Base-by-base conservation (phyloP, 441 rosid genomes). In the Populus tomentosa region DNA sequence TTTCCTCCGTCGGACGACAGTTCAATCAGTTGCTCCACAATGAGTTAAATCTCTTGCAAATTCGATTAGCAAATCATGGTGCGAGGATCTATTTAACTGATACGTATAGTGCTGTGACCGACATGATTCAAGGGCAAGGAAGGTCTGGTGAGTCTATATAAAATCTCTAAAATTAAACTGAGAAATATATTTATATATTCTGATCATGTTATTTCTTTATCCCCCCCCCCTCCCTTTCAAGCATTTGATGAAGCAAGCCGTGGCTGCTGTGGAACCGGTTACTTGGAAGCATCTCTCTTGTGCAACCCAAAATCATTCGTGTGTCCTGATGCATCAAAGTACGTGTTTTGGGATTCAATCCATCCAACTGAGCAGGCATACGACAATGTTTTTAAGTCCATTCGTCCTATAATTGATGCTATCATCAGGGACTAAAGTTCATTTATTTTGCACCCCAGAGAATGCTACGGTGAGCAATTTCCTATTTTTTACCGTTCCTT, bases 201-300 rank as follows among this genome's bases (percentile, higher is more conserved):
- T 30, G 32, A 30, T 10, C 14, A 50, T 16, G 61, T 53, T 23
- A 30, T 30, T 10, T 3, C 3, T 33, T 24, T 11, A 20, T 32
- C 24, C 24, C 59, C 24, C 33, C 13, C 6, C n/a, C 4, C 32
- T 30, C 32, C 32, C 32, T 30, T 30, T 30, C 73, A 32, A 92
- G 98, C 84, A 0, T 92, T 90, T 61, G 92, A 88, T 6, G 85
- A 83, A 35, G 94, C 84, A 26, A 83, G 73, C 73, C 72, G 24
- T 56, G 98, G 98, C 10, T 94, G 98, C 76, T 92, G 97, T 61
- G 98, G 97, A 71, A 90, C 84, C 28, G 98, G 97, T 1, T 86
- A 77, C 66, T 18, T 94, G 35, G 97, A 94, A 84, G 81, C 88
- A 36, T 84, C 82, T 38, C 11, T 88, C 10, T 38, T 92, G 74